Evolutionary conservation across 768 basidiomycete genomes (phyloP).

Genomic region (Xanthoconium purpureum): DNA sequence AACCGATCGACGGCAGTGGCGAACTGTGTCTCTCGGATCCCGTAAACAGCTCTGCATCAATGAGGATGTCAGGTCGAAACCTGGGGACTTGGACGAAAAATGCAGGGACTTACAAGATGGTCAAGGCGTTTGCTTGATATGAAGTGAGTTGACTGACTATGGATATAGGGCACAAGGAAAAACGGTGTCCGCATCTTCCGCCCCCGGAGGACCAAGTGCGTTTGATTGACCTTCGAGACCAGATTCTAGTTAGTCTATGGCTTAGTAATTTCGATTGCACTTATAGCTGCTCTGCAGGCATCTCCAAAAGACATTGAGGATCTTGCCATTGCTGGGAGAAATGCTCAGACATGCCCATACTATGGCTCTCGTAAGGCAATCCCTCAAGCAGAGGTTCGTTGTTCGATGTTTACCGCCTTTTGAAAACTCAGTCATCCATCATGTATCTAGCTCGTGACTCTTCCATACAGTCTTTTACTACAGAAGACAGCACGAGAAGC

Average conservation of each 20-base stretch:
- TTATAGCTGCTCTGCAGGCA: slow-evolving; percentile 48
- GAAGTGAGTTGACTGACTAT: not conserved
- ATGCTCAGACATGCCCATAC: slow-evolving; percentile 80
- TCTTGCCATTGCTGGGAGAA: slow-evolving; percentile 68
- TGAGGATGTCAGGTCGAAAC: slow-evolving; percentile 61
- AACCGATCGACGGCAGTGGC: slow-evolving; percentile 31
- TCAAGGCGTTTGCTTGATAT: slow-evolving; percentile 21
- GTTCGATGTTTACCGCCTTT: not conserved
- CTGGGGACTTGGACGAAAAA: slow-evolving; percentile 78
- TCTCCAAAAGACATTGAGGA: slow-evolving; percentile 94
- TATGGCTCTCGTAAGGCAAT: slow-evolving; percentile 89
- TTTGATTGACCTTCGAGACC: slow-evolving; percentile 83
- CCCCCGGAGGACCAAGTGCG: slow-evolving; percentile 59
- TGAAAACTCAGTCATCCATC: not conserved
- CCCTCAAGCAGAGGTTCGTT: slow-evolving; percentile 78
- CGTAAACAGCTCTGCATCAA: slow-evolving; percentile 93
- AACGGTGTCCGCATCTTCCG: slow-evolving; percentile 77
- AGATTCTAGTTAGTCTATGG: slow-evolving; percentile 58
- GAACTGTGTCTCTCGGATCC: slow-evolving; percentile 84
- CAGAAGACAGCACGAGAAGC: slow-evolving; percentile 82
- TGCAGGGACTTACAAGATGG: slow-evolving; percentile 81
- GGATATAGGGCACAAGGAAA: slow-evolving; percentile 54
- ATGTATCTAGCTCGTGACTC: slow-evolving; percentile 65
- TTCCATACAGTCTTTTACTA: slow-evolving; percentile 92
- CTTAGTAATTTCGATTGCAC: not conserved